Conservation (phyloP, 108 stramenopile species). For the Parietichytrium sp. region DNA sequence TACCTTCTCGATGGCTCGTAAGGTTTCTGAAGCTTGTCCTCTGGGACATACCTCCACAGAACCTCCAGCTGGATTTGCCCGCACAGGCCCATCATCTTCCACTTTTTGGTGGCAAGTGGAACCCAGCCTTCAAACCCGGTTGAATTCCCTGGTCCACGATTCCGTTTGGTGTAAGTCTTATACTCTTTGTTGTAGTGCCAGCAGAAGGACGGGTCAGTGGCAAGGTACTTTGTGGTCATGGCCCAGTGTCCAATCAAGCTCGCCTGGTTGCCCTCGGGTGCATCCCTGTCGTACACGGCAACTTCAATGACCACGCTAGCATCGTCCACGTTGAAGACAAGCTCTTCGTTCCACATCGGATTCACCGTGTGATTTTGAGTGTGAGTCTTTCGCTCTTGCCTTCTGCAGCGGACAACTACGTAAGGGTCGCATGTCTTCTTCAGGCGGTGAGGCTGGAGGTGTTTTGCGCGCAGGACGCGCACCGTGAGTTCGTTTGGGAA, state of each 20-base stretch:
- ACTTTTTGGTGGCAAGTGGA: not conserved
- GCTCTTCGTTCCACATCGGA: conserved; percentile 28
- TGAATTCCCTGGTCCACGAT: not conserved
- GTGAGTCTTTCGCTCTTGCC: not conserved
- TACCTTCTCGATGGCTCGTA: not conserved
- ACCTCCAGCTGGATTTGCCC: conserved; percentile 27
- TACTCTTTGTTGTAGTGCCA: conserved; percentile 35
- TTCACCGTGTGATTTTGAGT: conserved; percentile 15
- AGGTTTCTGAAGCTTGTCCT: conserved; percentile 12
- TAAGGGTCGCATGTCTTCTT: conserved; percentile 37
- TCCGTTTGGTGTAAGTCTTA: conserved; percentile 30
- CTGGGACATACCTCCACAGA: conserved; percentile 18
- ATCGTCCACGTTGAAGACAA: not conserved
- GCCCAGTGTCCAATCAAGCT: conserved; percentile 3
- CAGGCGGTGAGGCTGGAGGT: conserved; percentile 19
- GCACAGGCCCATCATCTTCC: conserved; percentile 28
- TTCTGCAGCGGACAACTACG: not conserved
- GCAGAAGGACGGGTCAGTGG: not conserved
- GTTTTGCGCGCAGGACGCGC: conserved; percentile 19
- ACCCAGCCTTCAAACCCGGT: conserved; percentile 28
- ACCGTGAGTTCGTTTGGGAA: conserved; percentile 27
- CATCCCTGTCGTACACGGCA: not conserved
- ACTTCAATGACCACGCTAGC: conserved; percentile 7
- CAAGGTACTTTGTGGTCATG: conserved; percentile 19
- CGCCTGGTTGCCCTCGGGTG: conserved; percentile 4